Evolutionary conservation across 2,329 filamentous ascomycete genomes (phyloP), one percentile per base, ranked within the genome.

Genomic region (Aspergillus vadensis): DNA sequence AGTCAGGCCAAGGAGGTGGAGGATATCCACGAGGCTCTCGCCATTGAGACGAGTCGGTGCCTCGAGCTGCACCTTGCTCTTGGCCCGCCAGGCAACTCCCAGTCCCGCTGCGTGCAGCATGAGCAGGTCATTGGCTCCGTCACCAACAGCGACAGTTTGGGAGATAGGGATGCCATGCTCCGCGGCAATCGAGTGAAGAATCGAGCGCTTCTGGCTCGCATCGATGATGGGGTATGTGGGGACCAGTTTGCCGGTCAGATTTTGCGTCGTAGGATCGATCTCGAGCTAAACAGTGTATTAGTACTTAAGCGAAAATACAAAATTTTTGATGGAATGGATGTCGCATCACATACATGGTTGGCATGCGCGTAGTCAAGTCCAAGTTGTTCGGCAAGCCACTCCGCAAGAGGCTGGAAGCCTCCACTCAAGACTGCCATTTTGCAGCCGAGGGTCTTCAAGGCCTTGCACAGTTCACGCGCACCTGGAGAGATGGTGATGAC

Each of bases 341-440:
- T 8, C 51, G 25, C 14, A 15, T 14, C 10, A 69, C 76, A 63
- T 75, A 88, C 89, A 69, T 94, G 88, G 75, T 99, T 99, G 43
- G 95, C 95, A 73, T 89, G 87, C 0, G 91, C 92, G 72, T 97
- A 88, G 76, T 98, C 91, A 59, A 99, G 86, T 14, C 91, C 91
- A 25, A 99, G 81, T 70, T 91, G 83, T 43, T 82, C 82, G 15
- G 91, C 92, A 38, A 98, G 85, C 91, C 93, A 98, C 59, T 87
- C 84, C 0, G 95, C 96, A 65, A 98, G 80, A 0, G 94, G 93
- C 65, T 91, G 86, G 77, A 99, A 99, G 0, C 95, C 95, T 48
- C 95, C 95, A 36, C 92, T 96, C 32, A 97, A 79, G 5, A 99
- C 94, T 0, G 93, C 95, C 1, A 92, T 92, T 78, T 91, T 94